Evolutionary conservation across 805 yeast species (phyloP), one percentile per base, ranked within the genome.

Genomic region (Ogataea philodendri): DNA sequence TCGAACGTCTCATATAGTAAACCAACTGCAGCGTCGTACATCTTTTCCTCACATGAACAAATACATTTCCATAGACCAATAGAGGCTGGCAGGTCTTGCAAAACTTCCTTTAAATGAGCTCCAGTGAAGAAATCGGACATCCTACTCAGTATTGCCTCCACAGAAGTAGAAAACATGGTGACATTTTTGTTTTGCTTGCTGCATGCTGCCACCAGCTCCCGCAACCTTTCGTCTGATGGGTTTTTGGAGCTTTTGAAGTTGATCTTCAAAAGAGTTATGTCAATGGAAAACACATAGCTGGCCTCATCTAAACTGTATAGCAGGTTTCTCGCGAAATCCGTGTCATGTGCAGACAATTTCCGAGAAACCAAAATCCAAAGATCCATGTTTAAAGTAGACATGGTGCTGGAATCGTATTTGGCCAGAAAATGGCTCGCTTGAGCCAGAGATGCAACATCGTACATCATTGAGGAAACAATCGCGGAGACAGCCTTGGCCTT

Each of bases 1-100:
- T 87, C 94, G 56, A 76, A 83, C 0, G 84, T 76, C 46, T 84
- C 90, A 49, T 83, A 81, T 3, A 88, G 55, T 14, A 86, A 67
- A 43, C 81, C 81, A 5, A 84, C 70, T 1, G 89, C 82, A 1
- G 81, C 70, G 52, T 85, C 87, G 41, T 79, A 81, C 3, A 81
- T 59, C 11, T 60, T 62, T 15, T 65, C 65, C 31, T 72, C 66
- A 0, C 88, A 76, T 1, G 89, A 76, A 36, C 86, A 75, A 3
- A 85, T 62, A 52, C 85, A 78, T 1, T 87, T 70, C 85, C 94
- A 83, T 37, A 84, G 69, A 0, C 89, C 83, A n/a, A 57, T 54
- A 30, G 81, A 64, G 4, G 78, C 70, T 3, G 60, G 56, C n/a
- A 59, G 49, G 42, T 68, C 61, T 0, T 55, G 46, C 5, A 78